Percentiles rank a stretch among this genome's conserved stretches.
Evolutionary conservation across 257 asterid species (phyloP).

Genomic region (Parsonsia alboflavescens): DNA sequence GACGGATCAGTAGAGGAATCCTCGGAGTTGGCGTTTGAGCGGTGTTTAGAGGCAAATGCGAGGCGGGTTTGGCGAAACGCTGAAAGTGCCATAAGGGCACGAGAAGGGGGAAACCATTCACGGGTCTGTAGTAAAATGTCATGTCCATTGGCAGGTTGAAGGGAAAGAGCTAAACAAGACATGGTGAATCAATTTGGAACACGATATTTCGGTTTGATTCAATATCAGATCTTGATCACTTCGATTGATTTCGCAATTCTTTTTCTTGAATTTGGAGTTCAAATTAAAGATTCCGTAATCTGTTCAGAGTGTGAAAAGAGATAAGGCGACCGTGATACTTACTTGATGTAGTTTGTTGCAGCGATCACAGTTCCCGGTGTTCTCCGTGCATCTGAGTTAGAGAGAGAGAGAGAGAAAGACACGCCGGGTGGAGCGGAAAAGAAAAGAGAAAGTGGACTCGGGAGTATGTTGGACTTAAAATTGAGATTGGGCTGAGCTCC

Average conservation of each 20-base stretch:
- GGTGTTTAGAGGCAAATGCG: slow-evolving; percentile 56
- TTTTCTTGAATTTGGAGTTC: background rate
- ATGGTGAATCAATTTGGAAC: slow-evolving; percentile 20
- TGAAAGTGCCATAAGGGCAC: slow-evolving; percentile 90
- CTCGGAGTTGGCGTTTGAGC: slow-evolving; percentile 26
- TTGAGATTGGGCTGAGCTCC: background rate
- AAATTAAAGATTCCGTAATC: background rate
- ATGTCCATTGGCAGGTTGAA: slow-evolving; percentile 84
- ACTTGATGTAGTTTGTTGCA: slow-evolving; percentile 13
- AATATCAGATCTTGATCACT: slow-evolving; percentile 19
- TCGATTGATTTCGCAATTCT: background rate
- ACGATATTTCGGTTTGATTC: background rate
- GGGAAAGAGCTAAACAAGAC: slow-evolving; percentile 91
- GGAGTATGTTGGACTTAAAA: background rate
- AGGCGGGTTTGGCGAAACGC: slow-evolving; percentile 79
- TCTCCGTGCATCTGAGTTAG: background rate
- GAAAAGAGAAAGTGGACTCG: background rate
- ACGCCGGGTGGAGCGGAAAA: background rate
- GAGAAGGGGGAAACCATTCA: slow-evolving; percentile 96
- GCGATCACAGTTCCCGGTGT: slow-evolving; percentile 9
- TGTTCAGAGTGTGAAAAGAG: background rate
- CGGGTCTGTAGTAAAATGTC: slow-evolving; percentile 93
- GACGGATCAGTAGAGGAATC: slow-evolving; percentile 34
- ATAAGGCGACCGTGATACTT: background rate
- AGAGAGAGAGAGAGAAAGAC: background rate